A percentile compares a stretch with the other conserved stretches of the same genome.
These are phyloP conservation scores for Oryza punctata DNA, from an alignment of 176 grass and related monocot genomes.

Conservation along the genomic window DNA sequence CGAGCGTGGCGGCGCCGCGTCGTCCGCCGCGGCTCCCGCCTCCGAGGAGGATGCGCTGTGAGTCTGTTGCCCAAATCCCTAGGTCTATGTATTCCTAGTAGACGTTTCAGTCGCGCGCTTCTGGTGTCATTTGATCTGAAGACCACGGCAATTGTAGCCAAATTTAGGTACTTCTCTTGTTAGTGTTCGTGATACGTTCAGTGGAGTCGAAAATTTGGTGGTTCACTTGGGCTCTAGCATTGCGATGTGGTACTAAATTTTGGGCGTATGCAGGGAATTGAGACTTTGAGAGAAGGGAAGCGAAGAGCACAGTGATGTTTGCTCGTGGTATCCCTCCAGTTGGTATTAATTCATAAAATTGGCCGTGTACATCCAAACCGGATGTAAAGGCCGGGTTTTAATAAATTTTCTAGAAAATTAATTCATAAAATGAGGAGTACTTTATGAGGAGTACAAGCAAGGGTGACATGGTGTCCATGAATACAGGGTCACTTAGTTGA, in stretches of 20 bases:
- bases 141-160: slow-evolving; percentile 16
- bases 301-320: background rate
- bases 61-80: slow-evolving; percentile 22
- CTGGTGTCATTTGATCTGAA: slow-evolving; percentile 26
- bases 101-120: background rate
- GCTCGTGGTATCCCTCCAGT: background rate
- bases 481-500: background rate
- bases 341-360: background rate
- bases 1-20: slow-evolving; percentile 46
- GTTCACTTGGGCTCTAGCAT: slow-evolving; percentile 10
- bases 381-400: no score
- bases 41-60: slow-evolving; percentile 80
- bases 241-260: background rate
- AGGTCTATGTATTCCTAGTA: background rate
- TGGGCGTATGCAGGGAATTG: no score
- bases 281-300: background rate
- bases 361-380: no score
- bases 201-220: slow-evolving; percentile 11
- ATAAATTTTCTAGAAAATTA: background rate
- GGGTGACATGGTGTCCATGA: background rate
- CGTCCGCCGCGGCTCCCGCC: slow-evolving; percentile 31
- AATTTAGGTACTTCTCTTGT: slow-evolving; percentile 9
- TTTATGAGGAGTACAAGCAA: background rate
- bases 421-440: background rate
- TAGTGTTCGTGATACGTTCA: slow-evolving; percentile 2